These are phyloP conservation scores for Carex kokanica DNA, from an alignment of 176 grass and related monocot genomes.

Conservation along the genomic window DNA sequence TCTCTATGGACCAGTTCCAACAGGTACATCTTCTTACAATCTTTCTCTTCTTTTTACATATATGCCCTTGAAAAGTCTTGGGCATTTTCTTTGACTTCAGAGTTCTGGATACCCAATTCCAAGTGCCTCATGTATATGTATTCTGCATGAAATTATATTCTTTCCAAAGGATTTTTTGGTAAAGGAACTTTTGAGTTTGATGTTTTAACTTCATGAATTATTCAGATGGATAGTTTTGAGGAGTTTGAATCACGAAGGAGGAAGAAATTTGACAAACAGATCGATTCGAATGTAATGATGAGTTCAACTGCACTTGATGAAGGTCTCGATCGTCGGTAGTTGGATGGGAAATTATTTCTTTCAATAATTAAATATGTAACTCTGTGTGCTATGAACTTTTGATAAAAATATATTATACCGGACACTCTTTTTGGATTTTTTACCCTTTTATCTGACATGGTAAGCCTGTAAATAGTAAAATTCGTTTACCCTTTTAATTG, in stretches of 20 bases:
- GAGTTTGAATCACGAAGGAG: conserved; percentile 77
- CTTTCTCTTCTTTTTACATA: not conserved
- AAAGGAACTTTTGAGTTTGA: not conserved
- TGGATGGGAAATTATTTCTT: not conserved
- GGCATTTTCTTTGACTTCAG: not conserved
- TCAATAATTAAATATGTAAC: conserved; percentile 36
- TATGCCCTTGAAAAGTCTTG: not conserved
- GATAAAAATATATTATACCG: not conserved
- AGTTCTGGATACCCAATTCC: not conserved
- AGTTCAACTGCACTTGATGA: conserved; percentile 67
- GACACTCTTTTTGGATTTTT: not conserved
- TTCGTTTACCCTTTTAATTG: not conserved
- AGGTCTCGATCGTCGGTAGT: conserved; percentile 64
- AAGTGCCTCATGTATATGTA: not conserved
- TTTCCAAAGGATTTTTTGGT: not conserved
- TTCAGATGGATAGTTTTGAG: conserved; percentile 83
- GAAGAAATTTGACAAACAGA: conserved; percentile 94
- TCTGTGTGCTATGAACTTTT: conserved; percentile 8
- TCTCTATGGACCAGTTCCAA: conserved; percentile 75
- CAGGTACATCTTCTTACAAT: conserved; percentile 42
- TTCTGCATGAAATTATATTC: not conserved
- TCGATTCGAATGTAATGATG: conserved; percentile 97
- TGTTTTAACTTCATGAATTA: not conserved
- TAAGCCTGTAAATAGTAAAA: not conserved
- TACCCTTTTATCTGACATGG: not conserved